Evolutionary conservation across 805 yeast species (phyloP), one percentile per base, ranked within the genome.

Genomic region (Hermanozyma aechmeae): DNA sequence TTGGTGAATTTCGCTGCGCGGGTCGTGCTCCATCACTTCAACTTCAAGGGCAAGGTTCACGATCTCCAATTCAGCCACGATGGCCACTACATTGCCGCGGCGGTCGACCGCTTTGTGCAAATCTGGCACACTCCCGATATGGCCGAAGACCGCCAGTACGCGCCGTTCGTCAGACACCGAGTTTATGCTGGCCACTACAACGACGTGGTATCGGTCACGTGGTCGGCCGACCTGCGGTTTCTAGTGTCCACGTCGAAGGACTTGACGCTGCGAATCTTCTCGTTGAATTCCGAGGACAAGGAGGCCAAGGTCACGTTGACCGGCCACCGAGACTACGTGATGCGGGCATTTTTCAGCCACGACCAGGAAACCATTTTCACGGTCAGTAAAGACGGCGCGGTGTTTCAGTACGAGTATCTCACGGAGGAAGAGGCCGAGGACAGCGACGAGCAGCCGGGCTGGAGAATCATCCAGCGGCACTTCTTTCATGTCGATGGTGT

Each of bases 191-290:
- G 98, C 20, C 98, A 92, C 59, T 86, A 76, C 50, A 77, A 76
- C 28, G 93, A 84, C 43, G 73, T 92, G 15, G 66, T 73, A 2
- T 73, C 86, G 2, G 53, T 92, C 8, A 67, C 83, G 3, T 92
- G 97, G 97, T 84, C 96, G 1, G 67, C 65, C 16, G 98, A 92
- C 54, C 82, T 95, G 4, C 69, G 95, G 42, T 92, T 86, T 49
- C 70, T 92, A 43, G 61, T 92, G 24, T 74, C 95, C 2, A 70
- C 95, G 2, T 80, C 95, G 14, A 83, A 84, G 48, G 98, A 92
- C 58, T 67, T 92, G 68, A 82, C 96, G 0, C 76, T 94, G 2
- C 72, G 87, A 41, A 69, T 92, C 6, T 89, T 77, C 57, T 84
- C 96, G 1, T 59, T 92, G 22, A 61, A 73, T 26, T 61, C 81